Evolutionary conservation across 2,329 filamentous ascomycete genomes (phyloP), one percentile per base, ranked within the genome.

Genomic region (Botrytis porri): DNA sequence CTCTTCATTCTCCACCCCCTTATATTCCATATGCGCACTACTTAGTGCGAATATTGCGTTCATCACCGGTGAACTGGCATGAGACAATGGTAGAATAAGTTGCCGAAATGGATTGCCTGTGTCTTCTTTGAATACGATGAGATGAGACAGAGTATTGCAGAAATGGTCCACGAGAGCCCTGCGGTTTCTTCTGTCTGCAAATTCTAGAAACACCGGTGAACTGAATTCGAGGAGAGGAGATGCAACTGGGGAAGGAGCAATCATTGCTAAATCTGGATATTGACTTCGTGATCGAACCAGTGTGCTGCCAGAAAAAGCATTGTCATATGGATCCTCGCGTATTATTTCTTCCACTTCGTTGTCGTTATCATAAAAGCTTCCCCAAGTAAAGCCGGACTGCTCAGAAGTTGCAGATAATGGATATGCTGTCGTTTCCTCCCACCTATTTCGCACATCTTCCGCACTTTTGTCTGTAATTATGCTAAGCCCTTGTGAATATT

Each of bases 41-140:
- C 94, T 89, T 8, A 97, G 84, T 1, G 94, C 94, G 73, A 93
- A 94, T 74, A 97, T 92, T 18, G 94, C 93, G 79, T 96, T 93
- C 81, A 93, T 92, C 5, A 97, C 86, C 0, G 88, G 85, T 0
- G 83, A 83, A 77, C 86, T 88, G 60, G 79, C 82, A 62, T 86
- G 83, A 4, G 87, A 88, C 57, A 90, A 82, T 1, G 88, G 88
- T 35, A 90, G 81, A 12, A 90, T 86, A 16, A 90, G 83, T 77
- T 89, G 87, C 75, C 88, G 88, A 77, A 90, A 90, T 0, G 88
- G 88, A 75, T 90, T 90, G 29, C 87, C 88, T 4, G 84, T 84
- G 75, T 90, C 88, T 78, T 90, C 88, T 54, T 88, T 84, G 75
- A 90, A 88, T n/a, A 90, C 88, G 62, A 90, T 89, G n/a, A 90